phyloP scores from a whole-genome alignment of 2,329 filamentous ascomycete species.

The Hypoxylon sp. region DNA sequence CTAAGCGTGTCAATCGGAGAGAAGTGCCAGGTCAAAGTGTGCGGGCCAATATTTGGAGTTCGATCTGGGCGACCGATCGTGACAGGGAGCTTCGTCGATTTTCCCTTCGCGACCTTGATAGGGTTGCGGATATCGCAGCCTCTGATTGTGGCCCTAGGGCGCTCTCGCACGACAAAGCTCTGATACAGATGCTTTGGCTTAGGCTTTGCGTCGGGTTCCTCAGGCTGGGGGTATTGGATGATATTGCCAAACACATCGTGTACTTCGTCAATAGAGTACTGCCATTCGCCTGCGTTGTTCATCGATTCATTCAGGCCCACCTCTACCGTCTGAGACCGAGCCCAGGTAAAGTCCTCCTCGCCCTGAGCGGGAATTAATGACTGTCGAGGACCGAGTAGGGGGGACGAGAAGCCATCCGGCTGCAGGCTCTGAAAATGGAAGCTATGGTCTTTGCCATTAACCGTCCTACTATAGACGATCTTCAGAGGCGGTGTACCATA shows the following conservation, averaged over 20 bases:
- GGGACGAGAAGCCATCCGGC: conserved; percentile 83
- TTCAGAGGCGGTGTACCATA: conserved; percentile 89
- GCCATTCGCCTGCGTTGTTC: conserved; percentile 79
- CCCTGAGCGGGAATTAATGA: conserved; percentile 62
- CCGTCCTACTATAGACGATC: conserved; percentile 87
- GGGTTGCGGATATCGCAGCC: conserved; percentile 83
- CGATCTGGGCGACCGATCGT: conserved; percentile 70
- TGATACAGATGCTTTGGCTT: conserved; percentile 73
- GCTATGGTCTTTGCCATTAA: conserved; percentile 83
- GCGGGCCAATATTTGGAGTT: conserved; percentile 66
- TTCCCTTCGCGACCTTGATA: conserved; percentile 82
- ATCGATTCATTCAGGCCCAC: conserved; percentile 93
- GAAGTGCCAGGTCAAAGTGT: conserved; percentile 83
- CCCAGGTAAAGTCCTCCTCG: conserved; percentile 80
- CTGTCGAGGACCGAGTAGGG: conserved; percentile 69
- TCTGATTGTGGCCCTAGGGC: conserved; percentile 74
- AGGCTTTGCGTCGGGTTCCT: conserved; percentile 72
- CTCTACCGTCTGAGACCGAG: conserved; percentile 73
- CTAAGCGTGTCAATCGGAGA: conserved; percentile 75
- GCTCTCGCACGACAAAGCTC: conserved; percentile 84
- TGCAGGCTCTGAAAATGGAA: conserved; percentile 94
- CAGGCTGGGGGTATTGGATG: conserved; percentile 74
- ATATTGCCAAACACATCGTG: conserved; percentile 89
- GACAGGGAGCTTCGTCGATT: conserved; percentile 72
- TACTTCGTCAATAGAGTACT: conserved; percentile 91